Conservation (phyloP, 345 rosid genomes). For the Citropsis articulata region DNA sequence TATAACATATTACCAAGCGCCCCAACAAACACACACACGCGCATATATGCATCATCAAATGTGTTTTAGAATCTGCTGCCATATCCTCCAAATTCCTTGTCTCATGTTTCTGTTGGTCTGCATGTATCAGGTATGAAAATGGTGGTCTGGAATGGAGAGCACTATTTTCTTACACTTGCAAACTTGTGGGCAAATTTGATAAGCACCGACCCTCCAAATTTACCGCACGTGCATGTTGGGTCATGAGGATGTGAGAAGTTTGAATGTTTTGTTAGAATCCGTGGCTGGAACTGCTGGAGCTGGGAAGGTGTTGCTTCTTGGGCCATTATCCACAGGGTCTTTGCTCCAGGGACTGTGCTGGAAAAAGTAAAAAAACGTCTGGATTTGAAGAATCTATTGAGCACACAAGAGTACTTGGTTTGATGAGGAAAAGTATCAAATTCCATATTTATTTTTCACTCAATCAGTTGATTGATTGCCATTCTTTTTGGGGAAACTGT, state of each 20-base stretch:
- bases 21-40: too few relatives aligned
- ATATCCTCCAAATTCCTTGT: not conserved
- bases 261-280: not conserved
- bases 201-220: conserved; percentile 51
- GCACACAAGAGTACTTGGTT: not conserved
- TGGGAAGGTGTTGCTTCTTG: conserved; percentile 8
- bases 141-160: conserved; percentile 59
- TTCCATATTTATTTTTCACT: conserved; percentile 1
- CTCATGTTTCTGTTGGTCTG: conserved; percentile 14
- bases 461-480: conserved; percentile 13
- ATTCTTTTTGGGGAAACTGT: conserved; percentile 31
- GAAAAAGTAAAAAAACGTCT: not conserved
- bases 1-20: conserved; percentile 20
- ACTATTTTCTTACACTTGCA: conserved; percentile 58
- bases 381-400: conserved; percentile 7
- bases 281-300: not conserved
- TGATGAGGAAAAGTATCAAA: not conserved
- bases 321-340: conserved; percentile 1
- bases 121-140: conserved; percentile 52
- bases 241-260: conserved; percentile 10
- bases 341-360: not conserved
- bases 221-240: conserved; percentile 30
- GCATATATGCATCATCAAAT: not conserved
- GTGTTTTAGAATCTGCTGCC: not conserved
- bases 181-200: conserved; percentile 86